Base-by-base conservation (phyloP, 1,139 yeast species). In the Saccharomyces hybrid region DNA sequence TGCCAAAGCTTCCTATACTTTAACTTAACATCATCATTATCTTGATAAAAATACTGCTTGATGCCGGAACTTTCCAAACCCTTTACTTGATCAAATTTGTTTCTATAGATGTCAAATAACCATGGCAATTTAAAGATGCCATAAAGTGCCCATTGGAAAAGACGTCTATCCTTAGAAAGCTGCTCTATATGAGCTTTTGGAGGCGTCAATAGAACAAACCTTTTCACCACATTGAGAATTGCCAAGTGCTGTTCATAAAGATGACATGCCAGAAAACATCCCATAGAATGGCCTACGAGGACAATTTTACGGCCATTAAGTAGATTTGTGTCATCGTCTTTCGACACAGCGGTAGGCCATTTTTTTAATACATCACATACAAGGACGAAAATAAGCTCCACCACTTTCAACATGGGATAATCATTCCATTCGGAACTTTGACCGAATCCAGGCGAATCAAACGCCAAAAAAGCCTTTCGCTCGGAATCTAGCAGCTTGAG, bases 381-480 rank as follows among this genome's bases (percentile, higher is more conserved):
- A 4, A 56, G 38, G 9, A 52, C 46, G 24, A 54, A 16, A n/a
- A 64, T 52, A 4, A 52, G n/a, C 1, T 47, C 42, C 0, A 58
- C 63, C 3, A 66, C 60, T n/a, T 57, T 51, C 5, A 32, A 6
- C 69, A 66, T 66, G 0, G 58, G 53, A 52, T 66, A 67, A 2
- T 53, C 50, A 8, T 51, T 53, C 51, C 53, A 49, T 34, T 63
- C 64, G 14, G 57, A 66, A 51, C 70, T 66, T 61, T 78, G 77
- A 1, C 91, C 91, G 67, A 84, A 84, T 0, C 91, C 91, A 0
- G 89, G 89, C 50, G 84, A 69, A 65, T 85, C 91, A 38, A 85
- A 60, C 0, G 86, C 75, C 51, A 81, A 60, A 19, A 84, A 67
- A 1, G 49, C 47, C 24, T 55, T 73, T 60, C 80, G 83, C 61